A percentile compares a stretch with the other conserved stretches of the same genome.
Evolutionary conservation across 164 flowering plant genomes (phyloP).

Genomic region (Protea cynaroides): DNA sequence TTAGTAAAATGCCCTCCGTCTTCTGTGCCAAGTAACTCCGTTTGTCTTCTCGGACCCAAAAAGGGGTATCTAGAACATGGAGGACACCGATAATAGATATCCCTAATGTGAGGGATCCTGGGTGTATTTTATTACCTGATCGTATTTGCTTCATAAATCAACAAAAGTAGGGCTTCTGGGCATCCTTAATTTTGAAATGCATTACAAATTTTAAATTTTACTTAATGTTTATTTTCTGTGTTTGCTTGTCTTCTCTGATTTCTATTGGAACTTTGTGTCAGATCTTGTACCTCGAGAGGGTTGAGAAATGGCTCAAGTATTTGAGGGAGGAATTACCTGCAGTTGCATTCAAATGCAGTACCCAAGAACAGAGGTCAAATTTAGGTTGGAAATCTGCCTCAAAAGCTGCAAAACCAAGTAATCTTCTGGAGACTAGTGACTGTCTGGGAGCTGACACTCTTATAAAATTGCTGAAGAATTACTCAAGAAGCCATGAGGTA

Average conservation of each 20-base stretch:
- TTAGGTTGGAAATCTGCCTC: constrained; percentile 76
- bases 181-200: too few species aligned
- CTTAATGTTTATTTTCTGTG: too few species aligned
- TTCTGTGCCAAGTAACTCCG: too few species aligned
- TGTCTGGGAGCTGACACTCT: constrained; percentile 98
- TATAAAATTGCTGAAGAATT: constrained; percentile 80
- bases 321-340: constrained; percentile 91
- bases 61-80: too few species aligned
- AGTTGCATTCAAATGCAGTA: constrained; percentile 94
- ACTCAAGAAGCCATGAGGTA: constrained; percentile 95
- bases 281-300: constrained; percentile 99
- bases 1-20: too few species aligned
- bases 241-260: constrained; percentile 1
- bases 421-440: constrained; percentile 79
- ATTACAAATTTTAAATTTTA: too few species aligned
- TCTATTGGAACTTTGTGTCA: constrained; percentile 18
- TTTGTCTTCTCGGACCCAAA: too few species aligned
- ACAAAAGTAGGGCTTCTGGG: background rate
- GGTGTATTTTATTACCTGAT: too few species aligned
- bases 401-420: constrained; percentile 57
- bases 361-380: constrained; percentile 87
- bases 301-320: constrained; percentile 92
- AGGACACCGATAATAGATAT: too few species aligned
- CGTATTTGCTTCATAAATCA: too few species aligned
- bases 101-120: too few species aligned